Evolutionary conservation across 768 basidiomycete genomes (phyloP).

Genomic region (Suillus occidentalis): DNA sequence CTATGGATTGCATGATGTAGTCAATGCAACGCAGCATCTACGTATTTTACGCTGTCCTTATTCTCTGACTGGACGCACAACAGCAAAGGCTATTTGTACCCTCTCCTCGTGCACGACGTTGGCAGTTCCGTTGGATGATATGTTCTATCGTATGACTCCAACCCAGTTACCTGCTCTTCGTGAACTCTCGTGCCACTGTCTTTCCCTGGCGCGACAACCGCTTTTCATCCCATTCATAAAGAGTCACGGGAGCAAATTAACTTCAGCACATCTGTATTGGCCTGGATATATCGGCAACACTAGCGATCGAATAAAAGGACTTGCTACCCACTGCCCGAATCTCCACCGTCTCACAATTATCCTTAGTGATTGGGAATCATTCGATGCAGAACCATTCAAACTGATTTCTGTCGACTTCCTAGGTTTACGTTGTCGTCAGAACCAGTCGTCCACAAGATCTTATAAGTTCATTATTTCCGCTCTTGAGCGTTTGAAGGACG

Average conservation of each 20-base stretch:
- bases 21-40: conserved; percentile 17
- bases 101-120: conserved; percentile 12
- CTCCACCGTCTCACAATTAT: conserved; percentile 22
- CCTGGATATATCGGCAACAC: neutral
- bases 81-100: conserved; percentile 15
- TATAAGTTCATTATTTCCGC: conserved; percentile 11
- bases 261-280: neutral
- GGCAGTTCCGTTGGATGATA: neutral
- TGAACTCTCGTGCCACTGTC: neutral
- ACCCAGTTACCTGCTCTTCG: conserved; percentile 18
- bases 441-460: neutral
- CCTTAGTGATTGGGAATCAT: neutral
- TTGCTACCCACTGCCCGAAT: conserved; percentile 12
- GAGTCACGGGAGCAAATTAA: conserved; percentile 20
- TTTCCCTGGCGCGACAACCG: neutral
- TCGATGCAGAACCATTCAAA: neutral
- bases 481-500: conserved; percentile 14
- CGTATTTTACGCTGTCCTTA: conserved; percentile 3
- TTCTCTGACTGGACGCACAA: neutral
- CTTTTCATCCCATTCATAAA: neutral
- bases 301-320: too few relatives aligned
- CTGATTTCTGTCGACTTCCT: conserved; percentile 21
- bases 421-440: conserved; percentile 9
- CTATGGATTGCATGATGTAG: neutral
- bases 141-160: conserved; percentile 3